phyloP scores from a whole-genome alignment of 1,139 yeast genomes.

The Geotrichum citri-aurantii region DNA sequence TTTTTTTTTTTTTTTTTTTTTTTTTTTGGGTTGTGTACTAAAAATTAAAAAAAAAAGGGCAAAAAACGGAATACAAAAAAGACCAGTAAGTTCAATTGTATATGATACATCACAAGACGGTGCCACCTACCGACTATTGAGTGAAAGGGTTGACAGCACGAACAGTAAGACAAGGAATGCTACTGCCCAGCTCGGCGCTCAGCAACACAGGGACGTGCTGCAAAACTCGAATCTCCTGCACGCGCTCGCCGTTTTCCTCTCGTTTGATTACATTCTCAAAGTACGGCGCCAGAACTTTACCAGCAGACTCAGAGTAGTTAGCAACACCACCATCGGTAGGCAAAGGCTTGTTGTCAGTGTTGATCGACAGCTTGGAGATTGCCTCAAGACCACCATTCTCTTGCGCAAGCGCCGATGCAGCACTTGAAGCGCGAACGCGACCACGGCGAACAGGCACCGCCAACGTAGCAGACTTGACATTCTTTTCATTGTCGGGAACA shows the following conservation, averaged over 20 bases:
- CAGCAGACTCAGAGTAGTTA: constrained; percentile 24
- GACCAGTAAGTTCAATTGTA: too few species aligned
- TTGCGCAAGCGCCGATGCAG: constrained; percentile 56
- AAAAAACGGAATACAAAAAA: too few species aligned
- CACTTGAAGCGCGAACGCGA: constrained; percentile 53
- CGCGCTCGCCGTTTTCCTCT: constrained; percentile 47
- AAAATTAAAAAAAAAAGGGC: too few species aligned
- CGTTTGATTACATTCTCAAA: constrained; percentile 52
- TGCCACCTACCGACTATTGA: constrained; percentile 8
- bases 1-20: too few species aligned
- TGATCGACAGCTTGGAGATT: constrained; percentile 18
- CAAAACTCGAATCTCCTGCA: constrained; percentile 79
- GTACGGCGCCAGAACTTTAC: constrained; percentile 49
- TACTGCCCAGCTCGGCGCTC: constrained; percentile 89
- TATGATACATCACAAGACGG: too few species aligned
- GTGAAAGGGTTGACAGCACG: constrained; percentile 91
- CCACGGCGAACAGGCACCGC: constrained; percentile 9
- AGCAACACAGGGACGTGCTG: constrained; percentile 76
- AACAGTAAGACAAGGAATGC: constrained; percentile 85
- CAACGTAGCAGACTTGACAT: constrained; percentile 37
- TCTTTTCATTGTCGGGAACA: constrained; percentile 81
- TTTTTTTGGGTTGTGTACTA: too few species aligned
- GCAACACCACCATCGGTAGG: constrained; percentile 29
- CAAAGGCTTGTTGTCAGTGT: constrained; percentile 20
- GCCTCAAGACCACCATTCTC: constrained; percentile 20